Conservation (phyloP, 2,329 filamentous ascomycete species). For the Fusarium nelsonii region DNA sequence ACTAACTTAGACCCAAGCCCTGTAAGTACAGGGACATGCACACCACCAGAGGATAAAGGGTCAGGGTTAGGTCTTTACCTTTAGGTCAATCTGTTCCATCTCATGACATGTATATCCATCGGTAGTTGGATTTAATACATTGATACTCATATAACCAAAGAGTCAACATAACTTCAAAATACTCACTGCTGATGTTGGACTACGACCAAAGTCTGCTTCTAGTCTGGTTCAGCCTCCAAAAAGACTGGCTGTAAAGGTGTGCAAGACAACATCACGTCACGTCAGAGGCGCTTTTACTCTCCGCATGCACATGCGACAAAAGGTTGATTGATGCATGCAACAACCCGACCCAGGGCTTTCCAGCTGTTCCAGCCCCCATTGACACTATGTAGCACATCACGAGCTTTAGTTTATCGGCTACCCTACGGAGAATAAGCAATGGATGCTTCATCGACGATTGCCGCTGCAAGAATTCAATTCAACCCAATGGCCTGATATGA, state of each 20-base stretch:
- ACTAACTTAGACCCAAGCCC: constrained; percentile 35
- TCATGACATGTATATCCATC: not conserved
- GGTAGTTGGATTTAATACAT: not conserved
- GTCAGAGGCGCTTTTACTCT: constrained; percentile 37
- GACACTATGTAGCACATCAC: constrained; percentile 32
- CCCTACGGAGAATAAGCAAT: constrained; percentile 26
- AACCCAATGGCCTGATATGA: constrained; percentile 22
- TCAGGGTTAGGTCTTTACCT: not conserved
- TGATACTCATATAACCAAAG: not conserved
- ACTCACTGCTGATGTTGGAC: not conserved
- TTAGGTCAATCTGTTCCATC: not conserved
- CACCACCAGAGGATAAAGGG: constrained; percentile 25
- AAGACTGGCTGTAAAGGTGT: constrained; percentile 3
- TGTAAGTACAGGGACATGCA: constrained; percentile 45
- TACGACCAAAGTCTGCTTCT: not conserved
- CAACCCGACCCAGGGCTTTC: not conserved
- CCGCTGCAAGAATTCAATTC: constrained; percentile 7
- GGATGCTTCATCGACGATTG: constrained; percentile 29
- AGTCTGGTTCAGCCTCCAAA: not conserved
- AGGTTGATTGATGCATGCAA: constrained; percentile 37
- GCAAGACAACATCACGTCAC: constrained; percentile 29
- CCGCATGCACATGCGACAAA: constrained; percentile 23
- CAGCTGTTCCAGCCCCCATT: constrained; percentile 34
- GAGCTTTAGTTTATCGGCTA: constrained; percentile 15
- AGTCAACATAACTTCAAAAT: too few relatives aligned